A percentile compares a stretch with the other conserved stretches of the same genome.
These are phyloP conservation scores for Boletellus emodensis DNA, from an alignment of 768 basidiomycete species.

Conservation along the genomic window DNA sequence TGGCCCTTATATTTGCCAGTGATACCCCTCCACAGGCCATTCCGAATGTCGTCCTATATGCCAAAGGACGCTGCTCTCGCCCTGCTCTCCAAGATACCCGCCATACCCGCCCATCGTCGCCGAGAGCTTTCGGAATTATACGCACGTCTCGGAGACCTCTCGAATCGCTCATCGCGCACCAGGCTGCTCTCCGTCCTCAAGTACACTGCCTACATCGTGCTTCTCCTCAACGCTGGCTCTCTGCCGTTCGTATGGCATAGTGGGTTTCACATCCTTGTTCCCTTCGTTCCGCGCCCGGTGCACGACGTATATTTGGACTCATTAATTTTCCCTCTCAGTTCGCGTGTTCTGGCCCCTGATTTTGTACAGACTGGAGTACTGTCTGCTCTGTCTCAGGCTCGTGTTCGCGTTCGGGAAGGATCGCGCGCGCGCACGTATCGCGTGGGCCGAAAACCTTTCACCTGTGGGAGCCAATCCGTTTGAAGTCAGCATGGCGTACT, in stretches of 20 bases:
- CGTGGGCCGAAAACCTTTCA: conserved; percentile 46
- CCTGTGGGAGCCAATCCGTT: conserved; percentile 60
- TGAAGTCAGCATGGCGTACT: conserved; percentile 37
- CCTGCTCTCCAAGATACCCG: conserved; percentile 15
- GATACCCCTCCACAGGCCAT: background rate
- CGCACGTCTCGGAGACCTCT: conserved; percentile 2
- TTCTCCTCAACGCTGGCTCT: conserved; percentile 58
- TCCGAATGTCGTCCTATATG: conserved; percentile 10
- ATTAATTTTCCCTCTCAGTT: conserved; percentile 30
- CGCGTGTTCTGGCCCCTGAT: conserved; percentile 52
- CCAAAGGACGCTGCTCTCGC: background rate
- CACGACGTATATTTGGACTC: background rate
- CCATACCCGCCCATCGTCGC: background rate
- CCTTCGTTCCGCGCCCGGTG: background rate
- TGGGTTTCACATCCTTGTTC: conserved; percentile 34
- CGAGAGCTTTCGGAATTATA: background rate
- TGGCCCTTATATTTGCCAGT: background rate
- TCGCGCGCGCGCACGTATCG: conserved; percentile 32
- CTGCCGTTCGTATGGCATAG: conserved; percentile 68
- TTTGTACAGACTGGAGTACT: conserved; percentile 31
- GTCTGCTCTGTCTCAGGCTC: conserved; percentile 32
- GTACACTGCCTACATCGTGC: conserved; percentile 32
- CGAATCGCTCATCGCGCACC: conserved; percentile 1
- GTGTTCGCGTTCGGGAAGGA: conserved; percentile 35
- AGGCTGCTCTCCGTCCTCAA: conserved; percentile 16